Conservation (phyloP, 1,139 yeast genomes). For the Sugiyamaella pinicola region DNA sequence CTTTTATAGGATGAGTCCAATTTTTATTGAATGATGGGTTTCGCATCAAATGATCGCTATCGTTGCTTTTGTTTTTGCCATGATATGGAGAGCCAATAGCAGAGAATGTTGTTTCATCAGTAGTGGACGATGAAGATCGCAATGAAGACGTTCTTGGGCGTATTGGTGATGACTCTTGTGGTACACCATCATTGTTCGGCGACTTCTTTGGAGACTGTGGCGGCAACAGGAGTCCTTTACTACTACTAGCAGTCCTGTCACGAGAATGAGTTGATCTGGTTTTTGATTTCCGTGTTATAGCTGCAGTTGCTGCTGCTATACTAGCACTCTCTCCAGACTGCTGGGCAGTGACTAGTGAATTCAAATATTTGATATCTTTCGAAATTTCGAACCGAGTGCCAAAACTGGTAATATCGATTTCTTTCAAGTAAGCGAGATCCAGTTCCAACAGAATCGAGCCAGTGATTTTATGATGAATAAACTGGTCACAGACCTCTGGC, state of each 20-base stretch:
- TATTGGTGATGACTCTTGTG: slow-evolving; percentile 2
- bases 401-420: slow-evolving; percentile 85
- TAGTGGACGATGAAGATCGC: slow-evolving; percentile 4
- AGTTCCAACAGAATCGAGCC: slow-evolving; percentile 84
- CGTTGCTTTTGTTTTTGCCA: slow-evolving; percentile 4
- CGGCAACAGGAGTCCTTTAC: slow-evolving; percentile 9
- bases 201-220: slow-evolving; percentile 12
- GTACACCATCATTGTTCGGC: slow-evolving; percentile 2
- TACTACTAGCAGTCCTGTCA: not conserved
- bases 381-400: slow-evolving; percentile 93
- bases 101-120: slow-evolving; percentile 6
- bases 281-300: slow-evolving; percentile 11
- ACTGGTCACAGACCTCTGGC: slow-evolving; percentile 68
- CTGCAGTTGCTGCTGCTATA: slow-evolving; percentile 17
- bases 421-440: slow-evolving; percentile 84
- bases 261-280: slow-evolving; percentile 6
- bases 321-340: slow-evolving; percentile 11
- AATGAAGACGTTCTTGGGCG: slow-evolving; percentile 12
- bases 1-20: slow-evolving; percentile 32
- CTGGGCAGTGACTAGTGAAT: slow-evolving; percentile 27
- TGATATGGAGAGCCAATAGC: slow-evolving; percentile 12
- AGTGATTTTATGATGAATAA: slow-evolving; percentile 83
- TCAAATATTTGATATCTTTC: slow-evolving; percentile 79
- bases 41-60: slow-evolving; percentile 2
- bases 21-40: slow-evolving; percentile 35